Base-by-base conservation (phyloP, 768 basidiomycete genomes). In the Obba rivulosa region DNA sequence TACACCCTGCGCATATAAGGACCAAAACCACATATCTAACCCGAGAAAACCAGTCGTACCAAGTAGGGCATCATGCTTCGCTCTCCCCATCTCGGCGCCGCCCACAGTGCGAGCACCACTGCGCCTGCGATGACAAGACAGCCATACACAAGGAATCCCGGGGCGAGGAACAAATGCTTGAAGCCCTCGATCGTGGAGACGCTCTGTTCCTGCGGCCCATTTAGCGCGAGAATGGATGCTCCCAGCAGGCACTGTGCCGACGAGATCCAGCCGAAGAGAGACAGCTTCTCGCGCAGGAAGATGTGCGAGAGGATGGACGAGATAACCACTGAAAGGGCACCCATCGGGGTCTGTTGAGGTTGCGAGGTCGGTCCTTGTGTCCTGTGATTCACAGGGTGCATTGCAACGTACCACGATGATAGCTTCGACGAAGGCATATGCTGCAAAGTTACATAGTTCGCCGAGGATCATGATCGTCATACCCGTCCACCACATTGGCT, bases 211-310 rank as follows among this genome's bases (percentile, higher is more conserved):
- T 79, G 68, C 8, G 87, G 87, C 4, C 82, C 90, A 58, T 94
- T 96, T 44, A 94, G 74, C 20, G 90, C 90, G 48, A 94, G 87
- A 54, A 93, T 87, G 48, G 83, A 77, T 23, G 88, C 86, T 35
- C 89, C 89, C 49, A 91, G 73, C 57, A 96, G 89, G 69, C 90
- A 93, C 25, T 95, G 78, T 17, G 73, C 75, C 63, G 91, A 95
- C 17, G 92, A 92, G 55, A 95, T 75, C 92, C 92, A 95, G 47
- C 94, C 94, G 62, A 97, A 96, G 64, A 95, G 87, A 18, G 86
- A 87, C 28, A 97, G 78, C 41, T 72, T 87, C 66, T 95, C 93
- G 37, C 92, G 83, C 57, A 97, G 83, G 69, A 96, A 84, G 58
- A 94, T 76, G 38, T 90, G 92, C 5, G 92, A 92, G 16, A 95